Evolutionary conservation across 768 basidiomycete genomes (phyloP).

Genomic region (Coprinopsis strossmayeri): DNA sequence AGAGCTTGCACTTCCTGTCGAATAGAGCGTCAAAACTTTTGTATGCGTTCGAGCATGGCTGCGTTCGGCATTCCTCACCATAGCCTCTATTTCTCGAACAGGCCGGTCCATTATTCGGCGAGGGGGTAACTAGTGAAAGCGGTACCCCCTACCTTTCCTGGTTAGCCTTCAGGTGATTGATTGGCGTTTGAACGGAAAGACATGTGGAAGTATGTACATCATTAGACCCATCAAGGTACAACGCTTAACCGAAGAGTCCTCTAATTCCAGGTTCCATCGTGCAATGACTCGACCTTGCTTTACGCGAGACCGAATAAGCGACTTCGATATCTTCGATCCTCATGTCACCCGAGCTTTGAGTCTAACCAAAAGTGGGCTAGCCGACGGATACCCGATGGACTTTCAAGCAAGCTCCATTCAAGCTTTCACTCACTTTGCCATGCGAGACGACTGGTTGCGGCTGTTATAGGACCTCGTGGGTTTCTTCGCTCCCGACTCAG

Average conservation of each 20-base stretch:
- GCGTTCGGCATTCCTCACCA: conserved; percentile 8
- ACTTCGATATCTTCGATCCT: conserved; percentile 55
- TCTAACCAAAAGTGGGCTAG: conserved; percentile 36
- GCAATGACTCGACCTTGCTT: conserved; percentile 68
- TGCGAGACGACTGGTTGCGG: too few species aligned
- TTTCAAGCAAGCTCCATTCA: conserved; percentile 44
- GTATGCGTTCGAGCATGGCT: not conserved
- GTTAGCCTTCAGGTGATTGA: conserved; percentile 29
- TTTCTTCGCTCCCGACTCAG: too few species aligned
- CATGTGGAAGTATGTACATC: conserved; percentile 52
- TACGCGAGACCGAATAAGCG: conserved; percentile 47
- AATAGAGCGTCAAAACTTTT: conserved; percentile 5
- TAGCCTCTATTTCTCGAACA: conserved; percentile 22
- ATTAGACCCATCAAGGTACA: not conserved
- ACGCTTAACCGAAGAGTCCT: not conserved
- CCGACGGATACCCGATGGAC: conserved; percentile 44
- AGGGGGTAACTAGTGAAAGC: conserved; percentile 55
- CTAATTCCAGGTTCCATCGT: conserved; percentile 43
- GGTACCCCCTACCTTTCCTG: conserved; percentile 29
- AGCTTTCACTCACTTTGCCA: too few species aligned
- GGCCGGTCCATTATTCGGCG: conserved; percentile 35
- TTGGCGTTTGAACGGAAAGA: too few species aligned
- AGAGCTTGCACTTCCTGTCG: conserved; percentile 13
- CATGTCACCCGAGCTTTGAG: conserved; percentile 42
- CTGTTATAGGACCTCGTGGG: too few species aligned